phyloP scores from a whole-genome alignment of 495 filamentous ascomycete species.

The Mytilinidion resinicola region DNA sequence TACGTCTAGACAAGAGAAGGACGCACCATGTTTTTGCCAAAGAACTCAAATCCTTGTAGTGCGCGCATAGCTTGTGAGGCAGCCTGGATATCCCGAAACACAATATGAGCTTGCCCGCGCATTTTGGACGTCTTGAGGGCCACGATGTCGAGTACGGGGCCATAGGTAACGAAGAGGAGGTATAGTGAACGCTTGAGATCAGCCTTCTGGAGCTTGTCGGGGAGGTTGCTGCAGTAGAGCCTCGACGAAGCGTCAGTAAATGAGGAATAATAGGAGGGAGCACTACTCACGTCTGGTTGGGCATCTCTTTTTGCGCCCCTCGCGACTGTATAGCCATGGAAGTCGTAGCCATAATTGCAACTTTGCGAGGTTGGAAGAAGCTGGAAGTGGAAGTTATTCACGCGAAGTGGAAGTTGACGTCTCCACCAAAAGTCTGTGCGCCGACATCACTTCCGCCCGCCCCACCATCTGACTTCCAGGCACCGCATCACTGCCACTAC shows the following conservation, averaged over 20 bases:
- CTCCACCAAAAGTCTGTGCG: neutral
- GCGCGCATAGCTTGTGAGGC: slow-evolving; percentile 87
- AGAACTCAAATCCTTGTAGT: slow-evolving; percentile 79
- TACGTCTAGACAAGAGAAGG: neutral
- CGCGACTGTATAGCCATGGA: neutral
- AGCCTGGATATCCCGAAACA: slow-evolving; percentile 77
- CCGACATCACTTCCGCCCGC: neutral
- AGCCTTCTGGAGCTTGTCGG: slow-evolving; percentile 75
- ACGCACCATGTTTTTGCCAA: slow-evolving; percentile 80
- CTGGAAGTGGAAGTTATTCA: no score
- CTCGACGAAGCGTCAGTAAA: slow-evolving; percentile 37
- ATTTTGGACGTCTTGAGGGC: slow-evolving; percentile 81
- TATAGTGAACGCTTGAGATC: slow-evolving; percentile 81
- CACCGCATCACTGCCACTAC: slow-evolving; percentile 18
- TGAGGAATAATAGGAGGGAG: slow-evolving; percentile 13
- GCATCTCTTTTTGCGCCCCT: slow-evolving; percentile 27
- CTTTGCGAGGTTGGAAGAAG: neutral
- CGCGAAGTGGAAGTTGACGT: neutral
- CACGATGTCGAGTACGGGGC: slow-evolving; percentile 88
- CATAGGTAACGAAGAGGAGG: slow-evolving; percentile 89
- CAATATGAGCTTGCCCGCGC: slow-evolving; percentile 91
- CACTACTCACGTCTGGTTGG: slow-evolving; percentile 66
- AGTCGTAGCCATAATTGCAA: neutral
- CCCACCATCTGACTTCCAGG: neutral
- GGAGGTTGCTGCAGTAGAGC: slow-evolving; percentile 81